Conservation (phyloP, 257 asterid genomes). For the Ilex aquifolium region DNA sequence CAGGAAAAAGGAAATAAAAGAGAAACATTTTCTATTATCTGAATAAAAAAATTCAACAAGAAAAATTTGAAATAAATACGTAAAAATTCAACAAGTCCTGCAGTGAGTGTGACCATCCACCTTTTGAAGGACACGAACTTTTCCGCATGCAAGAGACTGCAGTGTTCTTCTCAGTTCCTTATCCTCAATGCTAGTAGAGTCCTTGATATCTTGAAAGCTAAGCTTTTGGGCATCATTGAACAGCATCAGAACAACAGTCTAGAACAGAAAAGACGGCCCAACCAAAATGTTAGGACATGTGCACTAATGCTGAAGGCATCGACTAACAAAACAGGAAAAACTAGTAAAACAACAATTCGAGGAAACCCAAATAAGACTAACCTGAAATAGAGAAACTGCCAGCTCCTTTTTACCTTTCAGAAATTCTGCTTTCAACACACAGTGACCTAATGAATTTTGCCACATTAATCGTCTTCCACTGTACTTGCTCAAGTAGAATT, state of each 20-base stretch:
- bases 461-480: conserved; percentile 99
- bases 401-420: conserved; percentile 93
- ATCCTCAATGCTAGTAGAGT: conserved; percentile 86
- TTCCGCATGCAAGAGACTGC: conserved; percentile 98
- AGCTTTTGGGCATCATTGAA: conserved; percentile 84
- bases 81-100: not conserved
- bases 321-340: not conserved
- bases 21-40: not conserved
- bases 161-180: conserved; percentile 86
- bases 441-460: conserved; percentile 95
- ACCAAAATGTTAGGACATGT: conserved; percentile 5
- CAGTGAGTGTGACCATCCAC: conserved; percentile 26
- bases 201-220: conserved; percentile 88
- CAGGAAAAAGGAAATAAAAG: not conserved
- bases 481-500: conserved; percentile 89
- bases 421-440: conserved; percentile 86
- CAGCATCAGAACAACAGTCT: conserved; percentile 93
- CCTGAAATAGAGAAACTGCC: conserved; percentile 98
- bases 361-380: conserved; percentile 25
- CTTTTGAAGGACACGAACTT: conserved; percentile 90
- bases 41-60: not conserved
- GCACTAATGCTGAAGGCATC: not conserved
- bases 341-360: conserved; percentile 1
- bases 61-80: not conserved
- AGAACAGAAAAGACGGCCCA: conserved; percentile 17